Base-by-base conservation (phyloP, 176 grass and related monocot genomes). In the Panicum miliaceum region DNA sequence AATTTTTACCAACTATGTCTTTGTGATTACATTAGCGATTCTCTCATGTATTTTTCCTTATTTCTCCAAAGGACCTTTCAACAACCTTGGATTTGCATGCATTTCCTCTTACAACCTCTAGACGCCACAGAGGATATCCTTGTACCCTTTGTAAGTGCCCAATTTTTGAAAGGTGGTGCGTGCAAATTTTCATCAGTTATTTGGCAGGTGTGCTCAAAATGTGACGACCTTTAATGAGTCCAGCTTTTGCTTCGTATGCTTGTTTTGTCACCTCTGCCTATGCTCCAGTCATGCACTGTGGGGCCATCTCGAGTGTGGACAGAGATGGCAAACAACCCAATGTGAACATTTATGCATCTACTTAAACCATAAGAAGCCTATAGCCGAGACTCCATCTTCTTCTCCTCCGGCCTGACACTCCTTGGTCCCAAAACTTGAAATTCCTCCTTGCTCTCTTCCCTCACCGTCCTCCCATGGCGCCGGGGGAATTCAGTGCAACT, bases 141-240 rank as follows among this genome's bases (percentile, higher is more conserved):
- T 19, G 9, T 15, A 20, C 6, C 9, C 0, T 34, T 10, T 41
- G 35, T 12, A 61, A 72, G 12, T 20, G 12, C 56, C 56, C 23
- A 71, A 14, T 65, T 54, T 64, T 75, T n/a, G 13, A 22, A 78
- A 63, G 64, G 74, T 36, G 29, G 11, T 25, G 13, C 1, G 11
- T 72, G 56, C 45, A 83, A 83, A 52, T 12, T 42, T 64, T 7
- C 15, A 54, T 32, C 43, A 8, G 38, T 51, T 82, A 64, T 54
- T 62, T 64, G 65, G 34, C 15, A 71, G 13, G 8, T 23, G 12
- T 53, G 19, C 73, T 43, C 47, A 52, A 59, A 68, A 88, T 73
- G 73, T 62, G 80, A 56, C 37, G 4, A 70, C 35, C 26, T 83
- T 88, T 83, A 83, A 83, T 88, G 80, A 72, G 23, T 78, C 71